phyloP scores from a whole-genome alignment of 306 rosid genomes.

The Amphicarpaea edgeworthii region DNA sequence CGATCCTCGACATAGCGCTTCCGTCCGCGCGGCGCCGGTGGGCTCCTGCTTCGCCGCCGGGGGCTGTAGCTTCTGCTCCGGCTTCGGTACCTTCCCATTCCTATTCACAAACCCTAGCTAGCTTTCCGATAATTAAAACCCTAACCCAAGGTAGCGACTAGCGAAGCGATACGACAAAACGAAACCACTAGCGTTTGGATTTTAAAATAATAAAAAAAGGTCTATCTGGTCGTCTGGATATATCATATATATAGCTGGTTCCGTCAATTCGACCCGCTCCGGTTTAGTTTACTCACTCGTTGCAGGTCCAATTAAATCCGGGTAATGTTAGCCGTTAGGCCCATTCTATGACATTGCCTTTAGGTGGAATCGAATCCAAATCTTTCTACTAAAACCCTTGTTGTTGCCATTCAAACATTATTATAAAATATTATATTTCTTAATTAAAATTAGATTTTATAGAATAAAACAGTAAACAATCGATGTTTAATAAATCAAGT shows the following conservation, averaged over 20 bases:
- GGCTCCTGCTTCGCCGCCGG: slow-evolving; percentile 87
- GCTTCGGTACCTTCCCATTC: slow-evolving; percentile 84
- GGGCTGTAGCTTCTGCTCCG: slow-evolving; percentile 95
- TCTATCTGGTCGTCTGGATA: no score
- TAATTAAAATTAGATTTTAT: no score
- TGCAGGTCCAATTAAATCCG: neutral
- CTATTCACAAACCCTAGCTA: neutral
- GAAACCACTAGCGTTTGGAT: neutral
- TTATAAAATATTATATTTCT: no score
- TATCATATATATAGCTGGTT: neutral
- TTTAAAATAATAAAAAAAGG: no score
- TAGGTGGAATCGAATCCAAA: no score
- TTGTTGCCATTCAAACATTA: no score
- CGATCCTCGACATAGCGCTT: slow-evolving; percentile 85
- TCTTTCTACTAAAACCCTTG: no score
- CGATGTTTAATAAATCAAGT: no score
- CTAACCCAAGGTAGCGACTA: slow-evolving; percentile 52
- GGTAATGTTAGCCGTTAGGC: neutral
- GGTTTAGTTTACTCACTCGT: neutral
- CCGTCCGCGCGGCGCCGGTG: slow-evolving; percentile 69
- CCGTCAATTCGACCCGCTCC: neutral
- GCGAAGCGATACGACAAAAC: neutral
- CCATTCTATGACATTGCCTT: no score
- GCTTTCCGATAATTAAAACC: slow-evolving; percentile 26
- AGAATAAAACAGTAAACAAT: no score